Percentiles rank a stretch among this genome's conserved stretches.
Conservation (phyloP, 148 eudicot species). For the Fagopyrum esculentum region DNA sequence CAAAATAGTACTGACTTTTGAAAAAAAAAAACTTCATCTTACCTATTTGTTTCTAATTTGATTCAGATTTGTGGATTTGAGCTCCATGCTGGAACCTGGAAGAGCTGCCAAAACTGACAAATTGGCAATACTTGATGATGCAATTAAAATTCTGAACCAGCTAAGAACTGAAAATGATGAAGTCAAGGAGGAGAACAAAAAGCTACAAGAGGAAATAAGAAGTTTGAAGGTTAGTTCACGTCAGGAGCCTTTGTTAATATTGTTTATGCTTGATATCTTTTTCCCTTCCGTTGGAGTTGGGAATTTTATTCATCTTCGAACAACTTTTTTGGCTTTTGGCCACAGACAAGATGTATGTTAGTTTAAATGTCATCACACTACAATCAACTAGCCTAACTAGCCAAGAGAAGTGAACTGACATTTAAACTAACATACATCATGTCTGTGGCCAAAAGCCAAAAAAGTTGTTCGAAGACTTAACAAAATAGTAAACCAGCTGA, state of each 20-base stretch:
- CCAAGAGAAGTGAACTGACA: background rate
- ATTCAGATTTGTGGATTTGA: constrained; percentile 67
- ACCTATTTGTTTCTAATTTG: background rate
- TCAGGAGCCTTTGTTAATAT: background rate
- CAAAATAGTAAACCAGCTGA: background rate
- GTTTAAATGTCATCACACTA: background rate
- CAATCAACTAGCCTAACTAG: background rate
- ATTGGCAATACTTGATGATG: constrained; percentile 65
- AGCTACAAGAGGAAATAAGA: constrained; percentile 67
- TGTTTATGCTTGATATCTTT: background rate
- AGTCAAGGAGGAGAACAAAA: constrained; percentile 49
- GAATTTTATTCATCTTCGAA: background rate
- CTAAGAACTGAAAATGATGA: constrained; percentile 54
- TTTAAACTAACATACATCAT: background rate
- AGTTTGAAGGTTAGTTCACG: constrained; percentile 59
- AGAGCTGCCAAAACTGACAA: constrained; percentile 73
- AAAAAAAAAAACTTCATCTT: background rate
- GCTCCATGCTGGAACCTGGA: constrained; percentile 67
- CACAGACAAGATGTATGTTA: too few species aligned
- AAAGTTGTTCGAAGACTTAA: background rate
- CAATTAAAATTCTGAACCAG: constrained; percentile 58
- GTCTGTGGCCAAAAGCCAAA: background rate
- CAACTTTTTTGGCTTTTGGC: too few species aligned
- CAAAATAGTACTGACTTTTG: too few species aligned
- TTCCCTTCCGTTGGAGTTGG: background rate